Evolutionary conservation across 31 red algal species (phyloP), one percentile per base, ranked within the genome.

Genomic region (Odonthalia washingtoniensis): DNA sequence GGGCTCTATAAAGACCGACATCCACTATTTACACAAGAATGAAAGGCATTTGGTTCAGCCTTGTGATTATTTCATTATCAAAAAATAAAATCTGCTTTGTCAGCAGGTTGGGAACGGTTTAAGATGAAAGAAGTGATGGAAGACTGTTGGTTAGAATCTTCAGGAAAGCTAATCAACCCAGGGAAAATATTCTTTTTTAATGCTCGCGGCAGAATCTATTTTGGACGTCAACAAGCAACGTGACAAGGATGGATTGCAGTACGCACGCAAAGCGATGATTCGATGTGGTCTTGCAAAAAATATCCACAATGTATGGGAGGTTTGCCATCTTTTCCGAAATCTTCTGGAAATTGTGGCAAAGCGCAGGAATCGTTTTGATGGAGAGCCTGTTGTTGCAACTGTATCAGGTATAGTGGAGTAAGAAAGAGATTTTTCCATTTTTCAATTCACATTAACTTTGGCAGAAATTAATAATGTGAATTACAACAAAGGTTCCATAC

Each of bases 221-320:
- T n/a, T 16, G 34, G 34, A 81, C 9, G 60, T 34, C 16, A 63
- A 32, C 21, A 33, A 28, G 5, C 9, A 69, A 52, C 68, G 32
- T n/a, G 78, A 81, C 32, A 67, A 40, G 27, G 40, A 81, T 33
- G 78, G 40, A 14, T 17, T 67, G 16, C 21, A 21, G 46, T 70
- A 81, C 33, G 78, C 49, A 31, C 46, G 78, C 14, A 81, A 81
- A 52, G 78, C 78, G 5, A 81, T 81, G 53, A 81, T 67, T 28
- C 21, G 46, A 27, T 67, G 27, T 32, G 78, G 57, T 9, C 27
- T 81, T 49, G 60, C 53, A 27, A 35, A 28, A 32, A 67, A 81
- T 39, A 5, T 69, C 5, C 24, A 81, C 37, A 35, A 40, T 21
- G 18, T 9, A 21, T 81, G 78, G 46, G 60, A 67, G 68, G 28